Evolutionary conservation across 768 basidiomycete genomes (phyloP), one percentile per base, ranked within the genome.

Genomic region (Xanthoconium purpureum): DNA sequence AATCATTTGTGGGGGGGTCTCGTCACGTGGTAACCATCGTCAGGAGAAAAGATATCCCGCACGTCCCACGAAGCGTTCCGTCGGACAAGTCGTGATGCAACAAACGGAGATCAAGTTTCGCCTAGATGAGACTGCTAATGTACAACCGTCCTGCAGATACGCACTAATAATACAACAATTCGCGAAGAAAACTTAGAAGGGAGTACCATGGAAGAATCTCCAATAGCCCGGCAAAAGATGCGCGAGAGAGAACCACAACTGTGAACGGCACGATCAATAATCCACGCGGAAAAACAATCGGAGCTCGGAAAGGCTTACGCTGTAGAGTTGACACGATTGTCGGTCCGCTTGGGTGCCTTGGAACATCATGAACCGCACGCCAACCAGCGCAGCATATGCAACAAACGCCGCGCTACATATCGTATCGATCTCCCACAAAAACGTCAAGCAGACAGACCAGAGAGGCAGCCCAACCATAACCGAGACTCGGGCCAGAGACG

Each of bases 191-290:
- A n/a, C 29, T n/a, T 55, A 59, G 6, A 56, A 54, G 10, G 46
- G 18, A 11, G 58, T 42, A 3, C 53, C 65, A 30, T 70, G 50
- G 45, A 70, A 61, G 37, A 66, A 49, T 3, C 70, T 63, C 69
- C 69, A 70, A 49, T 70, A 70, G 51, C 62, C 69, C 2, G 69
- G 69, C 9, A 72, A 51, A 24, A 70, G n/a, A 49, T 70, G 71
- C 2, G 66, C 66, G 30, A 70, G 49, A 39, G 69, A 70, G 53
- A 70, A 72, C 69, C 69, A 70, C n/a, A 70, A 18, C 69, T 70
- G 47, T 36, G 37, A 37, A 30, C 17, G n/a, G n/a, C 17, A 8
- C 14, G 35, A n/a, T 59, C 37, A 51, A 46, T 47, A 47, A 44
- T 36, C 11, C 17, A 11, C 20, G n/a, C 8, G 29, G 17, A 35